Base-by-base conservation (phyloP, 192 early-diverging fungal genomes). In the Rhizophagus prolifer region DNA sequence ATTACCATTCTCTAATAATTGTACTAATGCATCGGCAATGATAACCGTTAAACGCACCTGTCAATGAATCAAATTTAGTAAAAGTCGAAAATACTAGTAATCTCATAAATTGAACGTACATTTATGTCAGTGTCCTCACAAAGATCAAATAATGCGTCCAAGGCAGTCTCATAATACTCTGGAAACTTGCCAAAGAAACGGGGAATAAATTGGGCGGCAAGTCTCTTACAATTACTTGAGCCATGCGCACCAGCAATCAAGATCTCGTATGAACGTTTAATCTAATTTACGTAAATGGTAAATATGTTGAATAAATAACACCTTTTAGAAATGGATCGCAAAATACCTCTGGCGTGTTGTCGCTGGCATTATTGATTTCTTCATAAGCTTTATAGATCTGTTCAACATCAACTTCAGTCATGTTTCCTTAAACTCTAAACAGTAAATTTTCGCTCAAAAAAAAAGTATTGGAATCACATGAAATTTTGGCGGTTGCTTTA, bases 111-210 rank as follows among this genome's bases (percentile, higher is more conserved):
- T 10, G 69, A 61, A 77, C 75, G n/a, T 70, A 78, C 77, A 28
- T 62, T 71, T 70, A 78, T 72, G 26, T 78, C 77, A 14, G 54
- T 62, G 36, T 78, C 77, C 30, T 78, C 77, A 38, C 77, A 78
- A 13, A 78, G 58, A 60, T 78, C 77, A 69, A 78, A 69, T 61
- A 78, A 28, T 16, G 77, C 77, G 31, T 78, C 77, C 10, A 78
- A 54, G 1, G 77, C 77, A 1, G 58, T 78, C 65, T 78, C 77
- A 47, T 66, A 47, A 8, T 34, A 70, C 10, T 60, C 70, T 13
- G 77, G 77, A 63, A 78, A 78, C n/a, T 69, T 38, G 14, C 36
- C 62, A 23, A 78, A 78, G 46, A 78, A 78, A 6, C 58, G 28
- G 23, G 77, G 77, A 19, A 78, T 78, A 28, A 78, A 78, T 46